These are phyloP conservation scores for Mucor saturninus DNA, from an alignment of 371 early-diverging fungal genomes.

Conservation along the genomic window DNA sequence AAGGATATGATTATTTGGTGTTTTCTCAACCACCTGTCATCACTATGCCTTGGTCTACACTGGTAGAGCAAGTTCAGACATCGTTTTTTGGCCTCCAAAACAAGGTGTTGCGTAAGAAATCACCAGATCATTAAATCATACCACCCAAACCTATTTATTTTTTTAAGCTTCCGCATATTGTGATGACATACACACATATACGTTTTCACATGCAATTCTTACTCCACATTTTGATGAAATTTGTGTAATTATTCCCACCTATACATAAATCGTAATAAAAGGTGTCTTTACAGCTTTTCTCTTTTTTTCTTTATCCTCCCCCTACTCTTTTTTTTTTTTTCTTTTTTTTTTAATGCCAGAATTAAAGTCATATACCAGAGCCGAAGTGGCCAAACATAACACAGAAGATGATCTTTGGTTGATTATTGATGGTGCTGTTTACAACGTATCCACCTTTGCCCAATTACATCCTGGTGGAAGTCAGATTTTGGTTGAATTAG, in stretches of 20 bases:
- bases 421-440: conserved; percentile 83
- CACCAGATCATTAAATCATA: not conserved
- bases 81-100: not conserved
- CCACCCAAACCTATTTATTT: not conserved
- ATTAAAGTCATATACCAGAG: conserved; percentile 60
- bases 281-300: not conserved
- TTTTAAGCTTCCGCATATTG: not conserved
- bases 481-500: conserved; percentile 65
- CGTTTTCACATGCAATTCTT: conserved; percentile 3
- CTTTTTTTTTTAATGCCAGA: conserved; percentile 37
- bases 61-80: conserved; percentile 5
- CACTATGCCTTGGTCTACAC: conserved; percentile 18
- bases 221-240: not conserved
- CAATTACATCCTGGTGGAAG: conserved; percentile 92
- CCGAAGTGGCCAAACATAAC: conserved; percentile 83
- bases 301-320: conserved; percentile 7
- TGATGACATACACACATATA: conserved; percentile 3
- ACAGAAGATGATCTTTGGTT: conserved; percentile 88
- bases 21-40: conserved; percentile 19
- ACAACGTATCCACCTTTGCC: conserved; percentile 88
- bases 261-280: not conserved
- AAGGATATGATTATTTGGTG: conserved; percentile 29
- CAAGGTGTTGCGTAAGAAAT: not conserved
- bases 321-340: conserved; percentile 5
- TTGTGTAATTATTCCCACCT: not conserved